Evolutionary conservation across 2,329 filamentous ascomycete species (phyloP).

Genomic region (Fusarium papillatum): DNA sequence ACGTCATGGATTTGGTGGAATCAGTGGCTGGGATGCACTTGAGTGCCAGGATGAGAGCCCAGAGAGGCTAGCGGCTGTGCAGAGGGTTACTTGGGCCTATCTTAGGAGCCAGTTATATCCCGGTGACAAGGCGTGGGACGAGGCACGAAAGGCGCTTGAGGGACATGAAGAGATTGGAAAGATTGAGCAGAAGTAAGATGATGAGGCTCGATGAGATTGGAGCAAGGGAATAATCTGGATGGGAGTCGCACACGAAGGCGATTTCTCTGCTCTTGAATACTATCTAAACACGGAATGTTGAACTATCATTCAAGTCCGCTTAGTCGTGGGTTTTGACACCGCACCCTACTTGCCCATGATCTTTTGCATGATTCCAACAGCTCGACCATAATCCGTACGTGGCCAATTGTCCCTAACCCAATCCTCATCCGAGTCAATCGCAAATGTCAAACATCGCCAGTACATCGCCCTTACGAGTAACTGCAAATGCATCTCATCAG

Average conservation of each 20-base stretch:
- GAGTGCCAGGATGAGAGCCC: slow-evolving; percentile 42
- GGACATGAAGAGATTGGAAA: slow-evolving; percentile 30
- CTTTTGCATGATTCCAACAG: not conserved
- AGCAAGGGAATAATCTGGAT: not conserved
- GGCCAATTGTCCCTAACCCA: slow-evolving; percentile 12
- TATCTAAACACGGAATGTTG: not conserved
- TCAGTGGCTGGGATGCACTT: slow-evolving; percentile 43
- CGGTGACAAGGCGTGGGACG: slow-evolving; percentile 33
- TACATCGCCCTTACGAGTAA: slow-evolving; percentile 17
- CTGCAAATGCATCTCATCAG: not conserved
- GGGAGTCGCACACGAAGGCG: not conserved
- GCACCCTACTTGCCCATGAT: not conserved
- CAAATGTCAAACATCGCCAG: slow-evolving; percentile 24
- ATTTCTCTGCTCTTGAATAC: not conserved
- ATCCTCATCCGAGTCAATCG: slow-evolving; percentile 14
- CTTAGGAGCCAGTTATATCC: slow-evolving; percentile 39
- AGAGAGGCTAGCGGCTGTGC: slow-evolving; percentile 38
- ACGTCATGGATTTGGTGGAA: slow-evolving; percentile 43
- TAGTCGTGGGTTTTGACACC: no score
- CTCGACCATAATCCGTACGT: not conserved
- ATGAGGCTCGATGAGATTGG: not conserved
- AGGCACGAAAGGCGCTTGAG: slow-evolving; percentile 28
- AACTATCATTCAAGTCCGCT: no score
- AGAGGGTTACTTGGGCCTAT: slow-evolving; percentile 43
- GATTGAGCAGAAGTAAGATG: slow-evolving; percentile 30